A percentile compares a stretch with the other conserved stretches of the same genome.
These are phyloP conservation scores for Rhodotorula sp. DNA, from an alignment of 1,284 basidiomycete species.

Conservation along the genomic window DNA sequence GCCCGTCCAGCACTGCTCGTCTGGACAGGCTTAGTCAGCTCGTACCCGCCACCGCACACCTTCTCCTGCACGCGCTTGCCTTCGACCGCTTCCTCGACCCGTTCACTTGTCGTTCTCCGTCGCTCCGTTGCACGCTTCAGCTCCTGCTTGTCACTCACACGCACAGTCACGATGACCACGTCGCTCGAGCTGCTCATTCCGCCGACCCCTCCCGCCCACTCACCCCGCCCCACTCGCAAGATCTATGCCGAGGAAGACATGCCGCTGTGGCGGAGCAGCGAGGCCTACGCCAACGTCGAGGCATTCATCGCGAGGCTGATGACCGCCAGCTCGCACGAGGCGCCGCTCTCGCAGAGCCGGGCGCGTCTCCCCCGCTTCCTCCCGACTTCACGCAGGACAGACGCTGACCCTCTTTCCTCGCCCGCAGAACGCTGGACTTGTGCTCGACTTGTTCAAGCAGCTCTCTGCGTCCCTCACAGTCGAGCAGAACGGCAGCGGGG, in stretches of 20 bases:
- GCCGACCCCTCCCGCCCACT: not conserved
- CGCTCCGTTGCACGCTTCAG: not conserved
- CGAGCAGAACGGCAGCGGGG: not conserved
- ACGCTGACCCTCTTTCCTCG: not conserved
- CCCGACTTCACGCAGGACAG: not conserved
- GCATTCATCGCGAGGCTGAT: constrained; percentile 46
- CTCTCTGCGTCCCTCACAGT: not conserved
- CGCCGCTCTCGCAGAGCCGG: constrained; percentile 13
- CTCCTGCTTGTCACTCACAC: not conserved
- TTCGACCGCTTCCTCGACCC: not conserved
- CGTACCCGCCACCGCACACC: not conserved
- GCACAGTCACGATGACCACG: not conserved
- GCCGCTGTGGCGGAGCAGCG: constrained; percentile 41
- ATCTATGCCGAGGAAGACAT: constrained; percentile 47
- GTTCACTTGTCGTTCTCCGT: not conserved
- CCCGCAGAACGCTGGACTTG: not conserved
- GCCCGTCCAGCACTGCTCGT: no score
- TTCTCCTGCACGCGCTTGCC: not conserved
- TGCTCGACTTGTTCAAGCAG: constrained; percentile 12
- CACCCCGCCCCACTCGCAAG: constrained; percentile 11
- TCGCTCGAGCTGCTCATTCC: not conserved
- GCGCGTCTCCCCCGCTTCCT: constrained; percentile 1
- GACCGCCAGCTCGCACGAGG: constrained; percentile 43
- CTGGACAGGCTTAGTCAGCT: no score
- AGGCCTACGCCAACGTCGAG: constrained; percentile 43